phyloP scores from a whole-genome alignment of 1,284 basidiomycete genomes.

The Ceratobasidium theobromae region DNA sequence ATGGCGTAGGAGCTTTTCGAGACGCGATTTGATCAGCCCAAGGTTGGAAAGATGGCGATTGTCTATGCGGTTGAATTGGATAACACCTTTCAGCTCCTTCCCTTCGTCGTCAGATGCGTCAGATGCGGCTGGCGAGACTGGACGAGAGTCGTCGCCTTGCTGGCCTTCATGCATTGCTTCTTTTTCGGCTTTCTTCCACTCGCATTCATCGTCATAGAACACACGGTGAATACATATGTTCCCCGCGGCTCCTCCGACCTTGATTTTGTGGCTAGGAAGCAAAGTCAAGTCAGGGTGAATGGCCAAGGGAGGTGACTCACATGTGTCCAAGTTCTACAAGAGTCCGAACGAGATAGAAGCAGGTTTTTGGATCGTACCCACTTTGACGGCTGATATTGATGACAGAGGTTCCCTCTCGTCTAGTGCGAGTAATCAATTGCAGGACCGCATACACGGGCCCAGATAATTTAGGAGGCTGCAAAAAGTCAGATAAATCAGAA shows the following conservation, averaged over 20 bases:
- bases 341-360: slow-evolving; percentile 80
- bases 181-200: slow-evolving; percentile 6
- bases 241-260: slow-evolving; percentile 71
- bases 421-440: slow-evolving; percentile 79
- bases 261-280: slow-evolving; percentile 62
- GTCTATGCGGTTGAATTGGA: slow-evolving; percentile 69
- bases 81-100: slow-evolving; percentile 46
- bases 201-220: slow-evolving; percentile 16
- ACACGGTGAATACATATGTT: slow-evolving; percentile 72
- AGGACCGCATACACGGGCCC: slow-evolving; percentile 82
- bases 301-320: slow-evolving; percentile 50
- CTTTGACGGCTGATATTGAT: slow-evolving; percentile 74
- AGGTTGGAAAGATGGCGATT: slow-evolving; percentile 71
- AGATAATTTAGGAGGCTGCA: slow-evolving; percentile 72
- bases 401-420: slow-evolving; percentile 75
- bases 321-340: slow-evolving; percentile 70
- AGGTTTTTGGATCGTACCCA: slow-evolving; percentile 87
- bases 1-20: slow-evolving; percentile 65
- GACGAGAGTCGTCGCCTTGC: neutral
- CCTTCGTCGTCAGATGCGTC: slow-evolving; percentile 43
- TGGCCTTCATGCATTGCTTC: neutral
- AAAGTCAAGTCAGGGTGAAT: neutral
- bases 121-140: slow-evolving; percentile 34
- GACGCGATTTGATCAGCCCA: slow-evolving; percentile 62
- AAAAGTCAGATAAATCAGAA: slow-evolving; percentile 13